phyloP scores from a whole-genome alignment of 2,329 filamentous ascomycete species.

The Cryphonectria parasitica region DNA sequence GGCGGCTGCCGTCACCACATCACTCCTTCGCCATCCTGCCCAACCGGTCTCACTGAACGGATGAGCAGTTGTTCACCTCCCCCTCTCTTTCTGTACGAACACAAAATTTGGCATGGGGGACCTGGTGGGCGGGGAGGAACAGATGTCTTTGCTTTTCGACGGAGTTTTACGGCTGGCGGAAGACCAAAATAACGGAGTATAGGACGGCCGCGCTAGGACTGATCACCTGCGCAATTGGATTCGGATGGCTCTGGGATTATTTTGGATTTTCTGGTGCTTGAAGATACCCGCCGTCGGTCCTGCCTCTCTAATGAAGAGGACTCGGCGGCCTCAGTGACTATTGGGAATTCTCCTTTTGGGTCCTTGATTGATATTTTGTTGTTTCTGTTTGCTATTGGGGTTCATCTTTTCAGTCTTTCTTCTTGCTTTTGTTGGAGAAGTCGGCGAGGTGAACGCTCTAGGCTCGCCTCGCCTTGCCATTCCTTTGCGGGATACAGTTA shows the following conservation, averaged over 20 bases:
- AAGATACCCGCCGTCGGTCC: slow-evolving; percentile 5
- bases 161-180: slow-evolving; percentile 1
- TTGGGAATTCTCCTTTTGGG: not conserved
- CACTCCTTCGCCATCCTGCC: not conserved
- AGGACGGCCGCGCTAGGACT: not conserved
- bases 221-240: not conserved
- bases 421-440: too few relatives aligned
- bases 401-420: too few relatives aligned
- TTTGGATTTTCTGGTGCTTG: not conserved
- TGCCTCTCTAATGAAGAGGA: not conserved
- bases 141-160: not conserved
- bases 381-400: not conserved
- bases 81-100: not conserved
- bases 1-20: not conserved
- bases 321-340: not conserved
- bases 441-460: not conserved
- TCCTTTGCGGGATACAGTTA: not conserved
- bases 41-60: not conserved
- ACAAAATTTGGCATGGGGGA: not conserved
- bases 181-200: not conserved
- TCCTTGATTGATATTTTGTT: not conserved
- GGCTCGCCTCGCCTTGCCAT: not conserved
- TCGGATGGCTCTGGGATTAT: not conserved
- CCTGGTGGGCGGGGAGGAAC: not conserved
- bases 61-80: not conserved